A percentile compares a stretch with the other conserved stretches of the same genome.
These are phyloP conservation scores for Gossypium davidsonii DNA, from an alignment of 441 rosid genomes.

Conservation along the genomic window DNA sequence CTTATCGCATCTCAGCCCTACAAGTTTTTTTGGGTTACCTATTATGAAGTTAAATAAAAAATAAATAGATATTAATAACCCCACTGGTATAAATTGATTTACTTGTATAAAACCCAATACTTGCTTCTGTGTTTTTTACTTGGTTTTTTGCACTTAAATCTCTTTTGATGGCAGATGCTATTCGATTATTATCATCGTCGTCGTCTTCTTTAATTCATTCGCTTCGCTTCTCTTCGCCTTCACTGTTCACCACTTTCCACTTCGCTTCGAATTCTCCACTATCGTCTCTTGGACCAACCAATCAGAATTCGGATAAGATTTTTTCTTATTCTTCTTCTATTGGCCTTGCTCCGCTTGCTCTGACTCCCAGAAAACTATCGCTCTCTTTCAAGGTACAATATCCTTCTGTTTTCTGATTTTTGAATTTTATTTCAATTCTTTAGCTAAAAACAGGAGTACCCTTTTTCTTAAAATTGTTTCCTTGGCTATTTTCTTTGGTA, in stretches of 20 bases:
- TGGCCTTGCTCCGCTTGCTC: constrained; percentile 28
- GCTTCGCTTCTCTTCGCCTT: constrained; percentile 5
- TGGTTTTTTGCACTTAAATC: constrained; percentile 5
- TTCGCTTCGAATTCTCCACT: constrained; percentile 31
- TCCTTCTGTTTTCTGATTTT: neutral
- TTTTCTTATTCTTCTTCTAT: constrained; percentile 6
- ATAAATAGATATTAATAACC: neutral
- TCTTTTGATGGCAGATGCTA: constrained; percentile 60
- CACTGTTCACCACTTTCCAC: constrained; percentile 32
- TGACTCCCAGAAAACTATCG: constrained; percentile 32
- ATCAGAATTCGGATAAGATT: constrained; percentile 34
- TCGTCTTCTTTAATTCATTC: constrained; percentile 29
- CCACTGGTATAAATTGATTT: neutral
- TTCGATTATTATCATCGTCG: constrained; percentile 30
- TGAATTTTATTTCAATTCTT: neutral
- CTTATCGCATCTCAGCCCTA: neutral
- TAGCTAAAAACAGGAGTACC: neutral
- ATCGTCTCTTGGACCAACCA: constrained; percentile 22
- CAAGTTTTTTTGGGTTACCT: too few relatives aligned
- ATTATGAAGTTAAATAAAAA: neutral
- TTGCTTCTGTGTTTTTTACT: neutral
- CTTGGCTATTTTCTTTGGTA: neutral
- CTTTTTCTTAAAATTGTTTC: neutral
- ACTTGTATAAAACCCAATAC: neutral
- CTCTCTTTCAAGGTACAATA: constrained; percentile 45